Base-by-base conservation (phyloP, 345 rosid species). In the Jatropha curcas region DNA sequence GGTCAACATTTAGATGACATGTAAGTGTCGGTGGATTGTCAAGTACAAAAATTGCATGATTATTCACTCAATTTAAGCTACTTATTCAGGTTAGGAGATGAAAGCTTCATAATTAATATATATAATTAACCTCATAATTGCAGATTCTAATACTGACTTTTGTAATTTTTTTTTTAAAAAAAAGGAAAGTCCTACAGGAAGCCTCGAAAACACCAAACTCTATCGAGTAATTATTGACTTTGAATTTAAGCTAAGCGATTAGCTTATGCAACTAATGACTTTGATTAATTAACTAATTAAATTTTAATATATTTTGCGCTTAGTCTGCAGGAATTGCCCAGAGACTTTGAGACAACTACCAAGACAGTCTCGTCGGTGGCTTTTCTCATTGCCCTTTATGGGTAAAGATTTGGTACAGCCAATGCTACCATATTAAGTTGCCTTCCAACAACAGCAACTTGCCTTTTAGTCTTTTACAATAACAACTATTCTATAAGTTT, bases 151-250 rank as follows among this genome's bases (percentile, higher is more conserved):
- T n/a, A n/a, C n/a, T n/a, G n/a, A n/a, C n/a, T n/a, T n/a, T n/a
- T n/a, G n/a, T n/a, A n/a, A n/a, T n/a, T n/a, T n/a, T n/a, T n/a
- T n/a, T n/a, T n/a, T n/a, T n/a, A n/a, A n/a, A n/a, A n/a, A n/a
- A n/a, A n/a, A n/a, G n/a, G n/a, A n/a, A n/a, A n/a, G n/a, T n/a
- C n/a, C n/a, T n/a, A n/a, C n/a, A n/a, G n/a, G n/a, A n/a, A n/a
- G n/a, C 79, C 51, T 60, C 68, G 27, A n/a, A 43, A 69, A 12
- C 31, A 33, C 59, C 46, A 43, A 39, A 34, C 9, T 27, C 12
- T 9, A 39, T 7, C 51, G 22, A 65, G 76, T 22, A 9, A 56
- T 74, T 46, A 45, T 68, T 60, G 72, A 50, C 68, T 25, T 67
- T 27, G 30, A 22, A 39, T 28, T 68, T 34, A 60, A 51, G 78